Evolutionary conservation across 2,329 filamentous ascomycete genomes (phyloP), one percentile per base, ranked within the genome.

Genomic region (Shiraia sp.): DNA sequence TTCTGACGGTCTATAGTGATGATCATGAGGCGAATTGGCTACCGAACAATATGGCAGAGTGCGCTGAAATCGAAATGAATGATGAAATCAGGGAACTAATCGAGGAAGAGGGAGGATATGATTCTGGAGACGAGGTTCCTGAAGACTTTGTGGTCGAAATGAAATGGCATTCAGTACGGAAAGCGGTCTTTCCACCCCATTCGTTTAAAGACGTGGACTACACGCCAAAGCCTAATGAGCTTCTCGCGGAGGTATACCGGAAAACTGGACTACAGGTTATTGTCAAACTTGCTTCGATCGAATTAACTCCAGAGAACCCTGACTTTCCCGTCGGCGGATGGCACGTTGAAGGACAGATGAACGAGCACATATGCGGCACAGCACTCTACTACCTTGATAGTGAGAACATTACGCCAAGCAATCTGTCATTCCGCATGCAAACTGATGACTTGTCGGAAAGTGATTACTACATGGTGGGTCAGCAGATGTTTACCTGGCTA

Each of bases 361-460:
- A 87, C 52, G 83, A 87, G 61, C 79, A 78, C 48, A 85, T 88
- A 26, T 77, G 76, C 49, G 81, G 81, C 0, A 82, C 81, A 0
- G 79, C 82, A 0, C 68, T 87, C 13, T 83, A 82, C 63, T 83
- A 83, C 61, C 81, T 81, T 51, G 79, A 83, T 45, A 69, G 61
- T 32, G 75, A 82, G 0, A 88, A 88, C 59, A 77, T 86, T 36
- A 78, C 77, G 0, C 71, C 36, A 5, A 53, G 45, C 19, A 50
- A 32, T 15, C 50, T 61, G 7, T 50, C 50, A 0, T 59, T 62
- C 22, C 53, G 55, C 12, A 59, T 58, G 55, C 45, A 51, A 29
- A 51, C 49, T 3, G 36, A 40, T 2, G 24, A 22, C 3, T 31
- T 47, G 30, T 6, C 54, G 2, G 42, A 44, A 10, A 2, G 22